Base-by-base conservation (phyloP, 2,329 filamentous ascomycete species). In the Paramyrothecium sp. region DNA sequence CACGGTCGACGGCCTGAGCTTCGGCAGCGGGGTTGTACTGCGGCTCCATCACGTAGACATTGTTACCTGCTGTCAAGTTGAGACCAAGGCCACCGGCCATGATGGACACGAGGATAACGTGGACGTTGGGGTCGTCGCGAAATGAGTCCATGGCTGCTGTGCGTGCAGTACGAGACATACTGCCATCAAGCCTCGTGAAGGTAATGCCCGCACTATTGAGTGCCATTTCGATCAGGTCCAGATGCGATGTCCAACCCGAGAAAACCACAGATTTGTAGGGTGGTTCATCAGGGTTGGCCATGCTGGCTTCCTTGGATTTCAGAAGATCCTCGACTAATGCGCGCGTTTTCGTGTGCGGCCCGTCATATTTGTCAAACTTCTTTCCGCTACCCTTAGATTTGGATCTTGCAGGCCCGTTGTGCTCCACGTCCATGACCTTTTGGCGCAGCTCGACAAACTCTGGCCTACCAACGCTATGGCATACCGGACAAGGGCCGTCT, bases 11-110 rank as follows among this genome's bases (percentile, higher is more conserved):
- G 2, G 95, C 95, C 75, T 99, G 95, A 5, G 92, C 91, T 73
- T 99, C 94, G 0, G 93, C 92, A 0, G 92, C 93, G 0, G 95
- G 95, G 68, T 99, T 99, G 78, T 94, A 99, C 69, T 97, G 93
- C 5, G 95, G 95, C 71, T 99, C 95, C 94, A 99, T 98, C 66
- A 98, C 90, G 71, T 95, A 98, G 16, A 96, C 94, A 56, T 85
- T 89, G 69, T 88, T 95, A 33, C 89, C 94, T 0, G 90, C 81
- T 0, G 93, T 97, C 55, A 98, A 78, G 69, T 98, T 98, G 44
- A 98, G 86, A 16, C 94, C 94, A 17, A 97, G 84, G 19, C 95
- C 94, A 61, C 94, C 95, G 0, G 94, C 94, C 69, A 89, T 92
- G 73, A 97, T 96, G 11, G 92, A 97, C 16, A 97, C 92, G 11